phyloP scores from a whole-genome alignment of 2,329 filamentous ascomycete genomes.

The Cadophora sp. region DNA sequence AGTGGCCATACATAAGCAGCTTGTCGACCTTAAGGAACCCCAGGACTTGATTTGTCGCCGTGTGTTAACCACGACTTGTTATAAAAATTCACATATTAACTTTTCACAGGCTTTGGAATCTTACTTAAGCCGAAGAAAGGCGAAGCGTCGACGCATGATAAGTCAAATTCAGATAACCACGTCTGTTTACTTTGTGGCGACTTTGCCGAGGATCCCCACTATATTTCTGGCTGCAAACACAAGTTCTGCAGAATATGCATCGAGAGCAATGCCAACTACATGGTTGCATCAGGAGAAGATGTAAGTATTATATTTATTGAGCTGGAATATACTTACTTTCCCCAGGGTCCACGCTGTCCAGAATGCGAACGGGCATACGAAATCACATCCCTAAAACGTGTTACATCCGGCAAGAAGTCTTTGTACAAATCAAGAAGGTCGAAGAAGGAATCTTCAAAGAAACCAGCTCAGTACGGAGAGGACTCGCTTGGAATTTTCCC shows the following conservation, averaged over 20 bases:
- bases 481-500: constrained; percentile 11
- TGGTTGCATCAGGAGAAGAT: background rate
- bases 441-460: background rate
- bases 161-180: too few relatives aligned
- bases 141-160: background rate
- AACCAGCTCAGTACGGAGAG: background rate
- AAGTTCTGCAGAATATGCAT: constrained; percentile 12
- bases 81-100: too few relatives aligned
- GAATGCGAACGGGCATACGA: background rate
- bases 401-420: background rate
- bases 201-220: background rate
- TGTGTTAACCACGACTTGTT: too few relatives aligned
- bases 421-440: background rate
- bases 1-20: background rate
- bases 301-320: background rate
- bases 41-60: background rate
- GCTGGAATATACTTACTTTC: background rate
- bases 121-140: background rate
- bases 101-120: background rate
- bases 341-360: background rate
- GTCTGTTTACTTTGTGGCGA: background rate
- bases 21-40: background rate
- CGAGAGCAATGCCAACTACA: background rate
- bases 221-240: background rate
- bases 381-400: background rate